Conservation (phyloP, 2,329 filamentous ascomycete genomes). For the Elsinoe necatrix region DNA sequence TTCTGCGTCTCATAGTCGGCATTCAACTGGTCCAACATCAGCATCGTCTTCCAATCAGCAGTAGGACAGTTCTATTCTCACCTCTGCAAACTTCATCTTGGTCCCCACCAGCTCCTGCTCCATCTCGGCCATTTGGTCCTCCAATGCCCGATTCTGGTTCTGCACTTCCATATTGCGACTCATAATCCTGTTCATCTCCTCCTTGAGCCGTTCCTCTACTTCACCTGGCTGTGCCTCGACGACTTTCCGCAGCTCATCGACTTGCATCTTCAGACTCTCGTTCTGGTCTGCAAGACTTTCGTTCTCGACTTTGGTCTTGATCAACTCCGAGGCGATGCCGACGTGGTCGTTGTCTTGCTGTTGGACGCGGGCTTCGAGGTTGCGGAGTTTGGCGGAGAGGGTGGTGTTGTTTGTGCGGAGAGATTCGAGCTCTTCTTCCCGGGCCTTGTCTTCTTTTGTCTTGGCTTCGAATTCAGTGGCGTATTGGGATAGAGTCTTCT, state of each 20-base stretch:
- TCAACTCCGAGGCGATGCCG: slow-evolving; percentile 79
- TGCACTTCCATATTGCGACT: slow-evolving; percentile 87
- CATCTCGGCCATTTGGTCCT: slow-evolving; percentile 84
- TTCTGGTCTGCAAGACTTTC: slow-evolving; percentile 83
- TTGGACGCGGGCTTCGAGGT: slow-evolving; percentile 79
- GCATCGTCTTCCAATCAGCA: background rate
- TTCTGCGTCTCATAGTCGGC: slow-evolving; percentile 41
- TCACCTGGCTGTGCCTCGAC: slow-evolving; percentile 86
- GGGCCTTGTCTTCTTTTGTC: slow-evolving; percentile 69
- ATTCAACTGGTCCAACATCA: slow-evolving; percentile 33
- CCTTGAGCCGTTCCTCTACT: slow-evolving; percentile 70
- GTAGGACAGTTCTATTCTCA: slow-evolving; percentile 45
- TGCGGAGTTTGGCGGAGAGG: slow-evolving; percentile 68
- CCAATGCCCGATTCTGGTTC: slow-evolving; percentile 78
- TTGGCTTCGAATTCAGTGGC: slow-evolving; percentile 88
- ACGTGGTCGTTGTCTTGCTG: slow-evolving; percentile 86
- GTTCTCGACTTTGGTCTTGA: slow-evolving; percentile 88
- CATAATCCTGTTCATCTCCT: slow-evolving; percentile 87
- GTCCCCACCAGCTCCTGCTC: slow-evolving; percentile 86
- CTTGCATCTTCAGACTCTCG: slow-evolving; percentile 76
- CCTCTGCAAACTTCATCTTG: slow-evolving; percentile 93
- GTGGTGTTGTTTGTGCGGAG: slow-evolving; percentile 59
- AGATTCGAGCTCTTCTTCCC: slow-evolving; percentile 70
- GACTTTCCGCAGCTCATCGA: slow-evolving; percentile 73
- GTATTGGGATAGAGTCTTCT: slow-evolving; percentile 73